Evolutionary conservation across 257 asterid species (phyloP), one percentile per base, ranked within the genome.

Genomic region (Anisodus acutangulus): DNA sequence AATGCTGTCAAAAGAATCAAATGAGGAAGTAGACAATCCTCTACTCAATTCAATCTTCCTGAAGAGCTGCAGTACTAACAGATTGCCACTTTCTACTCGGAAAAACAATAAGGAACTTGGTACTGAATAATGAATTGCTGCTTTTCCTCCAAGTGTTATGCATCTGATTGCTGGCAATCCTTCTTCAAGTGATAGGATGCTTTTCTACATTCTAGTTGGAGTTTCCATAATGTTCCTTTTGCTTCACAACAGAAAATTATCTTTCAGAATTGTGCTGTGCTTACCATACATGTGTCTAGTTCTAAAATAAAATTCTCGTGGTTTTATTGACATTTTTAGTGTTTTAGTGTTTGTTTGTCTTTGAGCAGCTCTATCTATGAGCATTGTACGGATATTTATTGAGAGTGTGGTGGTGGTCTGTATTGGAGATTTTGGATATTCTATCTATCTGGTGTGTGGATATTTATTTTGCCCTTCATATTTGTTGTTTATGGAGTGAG

Each of bases 321-420:
- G 17, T 47, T 47, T 45, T 45, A 9, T n/a, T 45, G 79, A 45
- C 79, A 6, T 2, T 10, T 63, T 71, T 45, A 72, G 5, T 45
- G 79, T 49, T 72, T 8, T 31, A 31, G 35, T 31, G 35, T 31
- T 31, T 31, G n/a, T n/a, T 72, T 10, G 9, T 71, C n/a, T 45
- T 71, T 45, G 17, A 45, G 80, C 6, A n/a, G 39, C 79, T 71
- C 4, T 71, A 45, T n/a, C 39, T 4, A 31, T 10, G n/a, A 31
- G 45, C 11, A 8, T 64, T 26, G 45, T 64, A 72, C n/a, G 80
- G 59, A n/a, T n/a, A 19, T 72, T 72, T 72, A 47, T 47, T 72
- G 60, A 72, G 80, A 11, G 3, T 47, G 43, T 47, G 59, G 19
- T 72, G 59, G 9, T 47, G 43, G 12, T 72, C 80, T 47, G 59